Evolutionary conservation across 2,329 filamentous ascomycete species (phyloP), one percentile per base, ranked within the genome.

Genomic region (Pyrenophora seminiperda): DNA sequence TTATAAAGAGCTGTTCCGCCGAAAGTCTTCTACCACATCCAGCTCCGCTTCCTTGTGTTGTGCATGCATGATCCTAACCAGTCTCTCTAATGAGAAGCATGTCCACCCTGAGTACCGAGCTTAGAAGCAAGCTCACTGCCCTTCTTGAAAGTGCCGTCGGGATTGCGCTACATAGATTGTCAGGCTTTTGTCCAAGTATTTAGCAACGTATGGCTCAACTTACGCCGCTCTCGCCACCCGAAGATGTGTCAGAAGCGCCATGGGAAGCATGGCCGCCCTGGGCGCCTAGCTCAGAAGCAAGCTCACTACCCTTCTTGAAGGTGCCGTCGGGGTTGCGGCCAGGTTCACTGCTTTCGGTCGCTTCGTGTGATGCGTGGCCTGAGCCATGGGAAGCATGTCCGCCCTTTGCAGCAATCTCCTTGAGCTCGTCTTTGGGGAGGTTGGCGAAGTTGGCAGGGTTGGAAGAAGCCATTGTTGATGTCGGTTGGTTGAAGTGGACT

Each of bases 371-470:
- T 24, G 56, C 57, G 42, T 73, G 68, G 3, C 19, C 29, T 39
- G 33, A 41, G 36, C 68, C 68, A 47, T 74, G 70, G 43, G 66
- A 71, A 13, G 75, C 73, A 41, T 77, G 74, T 4, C 77, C 78
- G n/a, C 78, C 78, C 65, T 79, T 81, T 43, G 72, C 71, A 11
- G 77, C 78, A 47, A 80, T 79, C 47, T 75, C 75, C 22, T 68
- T 66, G 46, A 81, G 77, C 56, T 81, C 75, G 33, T 79, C 77
- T 43, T 75, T 77, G 50, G 78, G 72, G 31, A 77, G 75, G 70
- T 81, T 81, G 70, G 78, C 78, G 55, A 81, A 81, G 72, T 81
- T 81, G 49, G 70, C 74, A 27, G 78, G 77, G 70, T 81, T 81
- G 58, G 72, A 70, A 52, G 67, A 70, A 30, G 72, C 66, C 72